These are phyloP conservation scores for Hypoxylon trugodes DNA, from an alignment of 495 filamentous ascomycete genomes.

Conservation along the genomic window DNA sequence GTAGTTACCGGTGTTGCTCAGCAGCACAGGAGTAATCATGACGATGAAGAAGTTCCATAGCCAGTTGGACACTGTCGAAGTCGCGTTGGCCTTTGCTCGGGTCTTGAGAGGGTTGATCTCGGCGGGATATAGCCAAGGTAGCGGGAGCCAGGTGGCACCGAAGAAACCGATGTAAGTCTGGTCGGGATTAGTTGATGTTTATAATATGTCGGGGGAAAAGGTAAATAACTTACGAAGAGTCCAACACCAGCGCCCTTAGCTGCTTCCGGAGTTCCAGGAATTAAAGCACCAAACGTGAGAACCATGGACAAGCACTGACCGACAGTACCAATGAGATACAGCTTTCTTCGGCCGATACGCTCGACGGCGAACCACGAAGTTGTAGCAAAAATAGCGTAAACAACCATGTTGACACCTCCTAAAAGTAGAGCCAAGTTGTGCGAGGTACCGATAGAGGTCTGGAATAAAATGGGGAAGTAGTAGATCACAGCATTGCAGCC, in stretches of 20 bases:
- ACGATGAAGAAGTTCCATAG: conserved; percentile 63
- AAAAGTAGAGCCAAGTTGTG: conserved; percentile 72
- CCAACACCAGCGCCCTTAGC: conserved; percentile 79
- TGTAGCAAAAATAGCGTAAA: conserved; percentile 79
- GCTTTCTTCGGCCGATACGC: conserved; percentile 73
- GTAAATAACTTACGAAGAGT: conserved; percentile 61
- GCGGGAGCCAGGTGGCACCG: conserved; percentile 77
- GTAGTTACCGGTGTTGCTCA: conserved; percentile 65
- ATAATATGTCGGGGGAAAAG: neutral
- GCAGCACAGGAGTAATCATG: conserved; percentile 71
- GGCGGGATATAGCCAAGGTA: conserved; percentile 70
- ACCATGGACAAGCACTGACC: conserved; percentile 79
- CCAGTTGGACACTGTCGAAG: conserved; percentile 75
- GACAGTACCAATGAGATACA: conserved; percentile 73
- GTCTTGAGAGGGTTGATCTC: conserved; percentile 69
- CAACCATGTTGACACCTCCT: conserved; percentile 81
- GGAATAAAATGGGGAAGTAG: conserved; percentile 81
- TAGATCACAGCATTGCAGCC: conserved; percentile 87
- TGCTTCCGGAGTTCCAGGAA: conserved; percentile 60
- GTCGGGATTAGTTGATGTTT: conserved; percentile 21
- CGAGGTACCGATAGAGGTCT: conserved; percentile 63
- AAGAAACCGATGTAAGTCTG: conserved; percentile 77
- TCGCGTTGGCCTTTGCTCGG: conserved; percentile 70
- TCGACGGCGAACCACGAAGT: conserved; percentile 86
- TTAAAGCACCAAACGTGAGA: conserved; percentile 75